Base-by-base conservation (phyloP, 768 basidiomycete species). In the Leccinum sublutescens region DNA sequence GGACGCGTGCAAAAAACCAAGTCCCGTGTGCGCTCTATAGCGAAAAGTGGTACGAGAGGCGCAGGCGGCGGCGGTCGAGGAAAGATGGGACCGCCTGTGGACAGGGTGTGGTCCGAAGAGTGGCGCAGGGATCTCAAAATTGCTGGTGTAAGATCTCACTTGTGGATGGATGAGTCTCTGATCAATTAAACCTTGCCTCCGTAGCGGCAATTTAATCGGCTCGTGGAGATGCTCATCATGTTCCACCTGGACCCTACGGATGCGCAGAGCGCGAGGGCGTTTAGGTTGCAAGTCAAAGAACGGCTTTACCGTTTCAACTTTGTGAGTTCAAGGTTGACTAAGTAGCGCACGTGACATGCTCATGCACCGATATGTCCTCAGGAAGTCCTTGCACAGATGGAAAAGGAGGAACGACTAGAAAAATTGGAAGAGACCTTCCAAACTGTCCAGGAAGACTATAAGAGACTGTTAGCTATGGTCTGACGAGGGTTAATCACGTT, bases 341-440 rank as follows among this genome's bases (percentile, higher is more conserved):
- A 21, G 27, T 17, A 2, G 5, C 51, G 29, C 10, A 25, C 19
- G 27, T 19, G 36, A 50, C 31, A 29, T 61, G 14, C 52, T 64
- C 12, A 53, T 38, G 19, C 56, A 25, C 48, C 51, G n/a, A 27
- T 40, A 9, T 11, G 23, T 48, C 5, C 4, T 23, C 68, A 95
- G 93, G 93, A 95, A 79, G 83, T 90, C 54, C 81, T 99, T 49
- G 85, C 85, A 54, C 95, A 95, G 68, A 77, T 98, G 58, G 92
- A 95, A 58, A 88, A 90, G 62, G 80, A 88, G 55, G 96, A 98
- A 68, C 82, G 94, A 27, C 80, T 92, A 55, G 86, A 91, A 59
- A 96, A 95, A 71, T 77, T 99, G 48, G 89, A 94, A 74, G 93
- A 95, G 76, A 98, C 96, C 5, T 99, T 92, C 76, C 86, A 89